Percentiles rank a stretch among this genome's conserved stretches.
Evolutionary conservation across 2,329 filamentous ascomycete species (phyloP).

Genomic region (Graphilbum fragrans): DNA sequence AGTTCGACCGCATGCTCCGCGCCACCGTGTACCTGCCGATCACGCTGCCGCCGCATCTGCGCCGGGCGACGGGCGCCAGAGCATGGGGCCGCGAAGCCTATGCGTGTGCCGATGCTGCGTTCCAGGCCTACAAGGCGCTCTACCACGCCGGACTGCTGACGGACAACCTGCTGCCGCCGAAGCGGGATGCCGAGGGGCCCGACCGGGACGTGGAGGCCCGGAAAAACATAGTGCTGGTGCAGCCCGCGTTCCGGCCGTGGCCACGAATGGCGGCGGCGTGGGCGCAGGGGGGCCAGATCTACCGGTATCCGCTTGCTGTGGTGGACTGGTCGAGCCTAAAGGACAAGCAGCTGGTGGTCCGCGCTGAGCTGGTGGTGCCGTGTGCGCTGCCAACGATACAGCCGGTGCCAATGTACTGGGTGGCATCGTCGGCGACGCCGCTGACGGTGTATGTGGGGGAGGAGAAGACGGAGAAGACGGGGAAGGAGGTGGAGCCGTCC

Average conservation of each 20-base stretch:
- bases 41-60: conserved; percentile 51
- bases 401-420: conserved; percentile 27
- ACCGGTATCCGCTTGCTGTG: conserved; percentile 20
- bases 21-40: conserved; percentile 61
- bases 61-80: conserved; percentile 34
- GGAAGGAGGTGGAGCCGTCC: background rate
- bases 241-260: conserved; percentile 35
- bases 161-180: conserved; percentile 60
- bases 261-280: conserved; percentile 12
- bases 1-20: conserved; percentile 18
- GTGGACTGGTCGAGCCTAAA: conserved; percentile 21
- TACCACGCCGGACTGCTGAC: conserved; percentile 62
- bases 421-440: conserved; percentile 13
- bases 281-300: conserved; percentile 7
- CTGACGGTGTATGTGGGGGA: conserved; percentile 23
- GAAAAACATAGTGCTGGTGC: conserved; percentile 21
- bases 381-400: conserved; percentile 23
- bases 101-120: conserved; percentile 71
- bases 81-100: conserved; percentile 61
- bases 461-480: background rate
- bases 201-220: conserved; percentile 25
- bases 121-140: conserved; percentile 63
- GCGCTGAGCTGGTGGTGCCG: conserved; percentile 33
- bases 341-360: conserved; percentile 15
- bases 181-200: conserved; percentile 10